Conservation (phyloP, 257 asterid genomes). For the Capsicum baccatum region DNA sequence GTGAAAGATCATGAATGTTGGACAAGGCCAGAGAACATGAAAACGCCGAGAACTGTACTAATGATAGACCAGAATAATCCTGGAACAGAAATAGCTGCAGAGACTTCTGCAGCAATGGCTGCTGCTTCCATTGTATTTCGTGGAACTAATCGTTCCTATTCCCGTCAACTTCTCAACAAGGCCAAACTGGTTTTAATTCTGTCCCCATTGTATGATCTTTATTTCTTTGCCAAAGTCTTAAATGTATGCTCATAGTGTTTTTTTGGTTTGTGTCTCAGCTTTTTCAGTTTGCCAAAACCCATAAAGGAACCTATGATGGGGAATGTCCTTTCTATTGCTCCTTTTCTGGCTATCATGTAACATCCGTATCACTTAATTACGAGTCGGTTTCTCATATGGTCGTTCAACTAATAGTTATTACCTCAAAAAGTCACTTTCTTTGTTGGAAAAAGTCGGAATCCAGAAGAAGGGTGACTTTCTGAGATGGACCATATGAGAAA, state of each 20-base stretch:
- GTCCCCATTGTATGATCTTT: neutral
- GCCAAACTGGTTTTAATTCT: conserved; percentile 47
- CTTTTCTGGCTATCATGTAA: conserved; percentile 76
- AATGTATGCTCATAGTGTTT: neutral
- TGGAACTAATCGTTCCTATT: conserved; percentile 44
- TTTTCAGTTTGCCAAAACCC: conserved; percentile 57
- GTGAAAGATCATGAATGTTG: conserved; percentile 74
- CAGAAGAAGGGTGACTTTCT: neutral
- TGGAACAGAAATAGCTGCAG: conserved; percentile 85
- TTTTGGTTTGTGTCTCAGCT: conserved; percentile 47
- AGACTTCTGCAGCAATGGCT: conserved; percentile 78
- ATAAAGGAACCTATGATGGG: conserved; percentile 83
- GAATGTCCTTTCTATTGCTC: conserved; percentile 96
- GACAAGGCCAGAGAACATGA: conserved; percentile 80
- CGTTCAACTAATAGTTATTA: neutral
- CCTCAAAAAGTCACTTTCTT: neutral
- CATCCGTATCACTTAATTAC: neutral
- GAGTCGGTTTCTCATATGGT: neutral
- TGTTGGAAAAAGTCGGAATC: neutral
- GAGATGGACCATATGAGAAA: neutral
- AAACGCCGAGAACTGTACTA: conserved; percentile 59
- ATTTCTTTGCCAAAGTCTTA: neutral
- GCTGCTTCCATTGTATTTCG: conserved; percentile 67
- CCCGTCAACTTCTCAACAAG: conserved; percentile 47
- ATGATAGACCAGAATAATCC: conserved; percentile 60